phyloP scores from a whole-genome alignment of 208 protist genomes.

The Strigomonas galati region DNA sequence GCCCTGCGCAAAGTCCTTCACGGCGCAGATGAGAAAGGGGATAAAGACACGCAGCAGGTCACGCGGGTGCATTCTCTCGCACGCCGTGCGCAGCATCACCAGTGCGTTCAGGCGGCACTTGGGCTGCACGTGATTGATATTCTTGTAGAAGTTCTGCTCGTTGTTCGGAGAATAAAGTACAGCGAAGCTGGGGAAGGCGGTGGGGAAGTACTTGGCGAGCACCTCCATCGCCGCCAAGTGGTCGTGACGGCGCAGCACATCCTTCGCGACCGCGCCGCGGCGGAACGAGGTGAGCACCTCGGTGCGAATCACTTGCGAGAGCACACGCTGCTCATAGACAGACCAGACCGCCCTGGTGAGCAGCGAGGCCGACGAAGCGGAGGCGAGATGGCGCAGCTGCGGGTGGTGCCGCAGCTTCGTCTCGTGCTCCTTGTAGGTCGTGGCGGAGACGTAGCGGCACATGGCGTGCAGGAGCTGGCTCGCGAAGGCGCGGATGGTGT shows the following conservation, averaged over 20 bases:
- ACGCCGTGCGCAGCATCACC: constrained; percentile 50
- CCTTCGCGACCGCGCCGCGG: constrained; percentile 71
- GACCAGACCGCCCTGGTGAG: not conserved
- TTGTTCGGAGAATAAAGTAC: constrained; percentile 69
- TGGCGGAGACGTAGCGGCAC: constrained; percentile 61
- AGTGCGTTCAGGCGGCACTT: constrained; percentile 80
- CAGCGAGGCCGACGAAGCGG: not conserved
- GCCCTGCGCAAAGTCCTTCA: constrained; percentile 87
- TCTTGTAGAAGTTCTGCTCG: constrained; percentile 80
- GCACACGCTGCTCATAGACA: constrained; percentile 34
- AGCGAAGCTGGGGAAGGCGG: constrained; percentile 67
- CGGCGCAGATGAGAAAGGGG: constrained; percentile 74
- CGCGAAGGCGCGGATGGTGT: constrained; percentile 69
- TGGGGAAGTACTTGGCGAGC: constrained; percentile 56
- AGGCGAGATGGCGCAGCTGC: not conserved
- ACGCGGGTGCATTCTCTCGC: constrained; percentile 50
- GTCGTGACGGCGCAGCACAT: constrained; percentile 65
- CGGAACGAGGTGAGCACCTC: constrained; percentile 76
- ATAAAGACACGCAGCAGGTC: constrained; percentile 86
- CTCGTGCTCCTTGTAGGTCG: constrained; percentile 6
- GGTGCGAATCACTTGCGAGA: constrained; percentile 66
- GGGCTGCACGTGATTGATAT: constrained; percentile 81
- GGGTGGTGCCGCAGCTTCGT: not conserved
- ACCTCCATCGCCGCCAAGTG: constrained; percentile 75
- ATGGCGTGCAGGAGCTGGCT: constrained; percentile 67